Base-by-base conservation (phyloP, 2,329 filamentous ascomycete species). In the Calonectria naviculata region DNA sequence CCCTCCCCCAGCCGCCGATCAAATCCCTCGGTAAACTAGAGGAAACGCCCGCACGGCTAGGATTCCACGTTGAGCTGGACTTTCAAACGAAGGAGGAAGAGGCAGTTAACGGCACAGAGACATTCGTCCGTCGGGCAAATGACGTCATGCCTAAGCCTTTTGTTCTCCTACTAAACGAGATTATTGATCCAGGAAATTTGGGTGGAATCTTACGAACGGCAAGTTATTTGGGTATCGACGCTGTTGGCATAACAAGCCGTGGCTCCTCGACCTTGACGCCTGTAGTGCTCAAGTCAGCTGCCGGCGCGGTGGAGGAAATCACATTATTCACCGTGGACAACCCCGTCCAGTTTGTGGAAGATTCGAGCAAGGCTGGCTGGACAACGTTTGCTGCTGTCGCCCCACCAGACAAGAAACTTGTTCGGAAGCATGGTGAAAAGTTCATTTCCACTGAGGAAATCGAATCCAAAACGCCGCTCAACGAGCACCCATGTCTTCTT, bases 161-260 rank as follows among this genome's bases (percentile, higher is more conserved):
- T 34, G 86, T 97, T 10, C 85, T 97, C 2, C 84, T 96, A 36
- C 85, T 97, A 2, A 93, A 97, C 76, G 90, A 93, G 65, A 92
- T 97, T 42, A 84, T 95, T 12, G 96, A 99, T 79, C 93, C 95
- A 0, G 95, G 94, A 29, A 99, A 99, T 80, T 86, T 98, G 1
- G 97, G 97, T 47, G 95, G 92, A 26, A 96, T 98, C 71, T 88
- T 98, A 49, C 93, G 97, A 41, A 94, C 94, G 7, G 95, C 95
- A 3, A 93, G 94, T 78, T 98, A 97, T 82, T 89, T 98, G n/a
- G 96, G 96, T 26, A 93, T 94, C 7, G 94, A 95, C 67, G 95
- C 94, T 5, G 90, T 99, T 24, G 91, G 91, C 3, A 91, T 97
- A 66, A 94, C 94, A 3, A 91, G 89, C 34, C 90, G 91, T 70